Evolutionary conservation across 2,329 filamentous ascomycete genomes (phyloP).

Genomic region (Mariannaea elegans): DNA sequence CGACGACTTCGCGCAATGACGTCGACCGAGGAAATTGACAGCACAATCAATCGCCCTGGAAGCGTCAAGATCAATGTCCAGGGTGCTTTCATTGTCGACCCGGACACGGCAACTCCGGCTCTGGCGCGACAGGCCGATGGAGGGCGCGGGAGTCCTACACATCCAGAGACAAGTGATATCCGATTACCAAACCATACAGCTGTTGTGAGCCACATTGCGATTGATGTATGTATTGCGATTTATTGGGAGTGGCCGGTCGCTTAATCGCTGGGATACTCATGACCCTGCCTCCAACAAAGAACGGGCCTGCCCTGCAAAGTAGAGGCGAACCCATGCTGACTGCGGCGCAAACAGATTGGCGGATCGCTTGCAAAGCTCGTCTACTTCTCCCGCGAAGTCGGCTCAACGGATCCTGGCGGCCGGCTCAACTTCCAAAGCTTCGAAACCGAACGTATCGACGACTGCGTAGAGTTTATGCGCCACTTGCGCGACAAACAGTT

Average conservation of each 20-base stretch:
- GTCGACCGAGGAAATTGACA: constrained; percentile 66
- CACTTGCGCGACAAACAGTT: constrained; percentile 85
- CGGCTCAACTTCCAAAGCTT: constrained; percentile 95
- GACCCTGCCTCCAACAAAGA: not conserved
- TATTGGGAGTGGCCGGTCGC: no score
- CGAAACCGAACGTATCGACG: constrained; percentile 93
- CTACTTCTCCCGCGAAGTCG: constrained; percentile 91
- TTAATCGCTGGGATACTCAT: no score
- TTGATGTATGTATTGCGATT: constrained; percentile 74
- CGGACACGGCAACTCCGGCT: constrained; percentile 68
- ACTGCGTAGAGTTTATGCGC: constrained; percentile 92
- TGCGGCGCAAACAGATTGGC: constrained; percentile 73
- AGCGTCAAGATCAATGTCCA: constrained; percentile 95
- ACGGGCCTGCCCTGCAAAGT: no score
- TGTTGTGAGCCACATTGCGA: constrained; percentile 94
- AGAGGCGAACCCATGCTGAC: constrained; percentile 28
- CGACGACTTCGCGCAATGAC: constrained; percentile 49
- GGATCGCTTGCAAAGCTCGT: constrained; percentile 96
- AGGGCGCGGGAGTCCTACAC: constrained; percentile 57
- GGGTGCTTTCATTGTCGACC: constrained; percentile 95
- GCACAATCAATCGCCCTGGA: constrained; percentile 68
- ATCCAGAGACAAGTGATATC: constrained; percentile 87
- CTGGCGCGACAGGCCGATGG: constrained; percentile 47
- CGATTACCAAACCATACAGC: constrained; percentile 95
- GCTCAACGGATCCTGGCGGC: constrained; percentile 82